A percentile compares a stretch with the other conserved stretches of the same genome.
phyloP scores from a whole-genome alignment of 768 basidiomycete species.

The Suillus hirtellus region DNA sequence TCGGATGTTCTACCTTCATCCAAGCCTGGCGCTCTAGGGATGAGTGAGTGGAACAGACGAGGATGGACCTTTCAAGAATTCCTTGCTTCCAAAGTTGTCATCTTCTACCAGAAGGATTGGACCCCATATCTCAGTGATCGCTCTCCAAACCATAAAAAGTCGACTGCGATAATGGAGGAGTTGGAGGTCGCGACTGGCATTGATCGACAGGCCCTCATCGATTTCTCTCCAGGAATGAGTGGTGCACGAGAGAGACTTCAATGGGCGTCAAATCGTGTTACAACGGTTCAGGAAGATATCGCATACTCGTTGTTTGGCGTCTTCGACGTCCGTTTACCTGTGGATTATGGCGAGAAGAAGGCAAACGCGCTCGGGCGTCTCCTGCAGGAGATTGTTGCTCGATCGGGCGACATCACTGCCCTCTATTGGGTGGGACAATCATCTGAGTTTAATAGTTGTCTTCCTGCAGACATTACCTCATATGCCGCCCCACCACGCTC shows the following conservation, averaged over 20 bases:
- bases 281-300: background rate
- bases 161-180: background rate
- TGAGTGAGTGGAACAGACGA: background rate
- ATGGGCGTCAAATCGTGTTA: background rate
- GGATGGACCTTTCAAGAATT: background rate
- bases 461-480: background rate
- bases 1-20: background rate
- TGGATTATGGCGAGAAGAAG: background rate
- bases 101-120: background rate
- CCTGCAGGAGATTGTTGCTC: background rate
- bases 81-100: background rate
- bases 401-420: background rate
- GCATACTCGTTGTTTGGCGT: background rate
- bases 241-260: background rate
- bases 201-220: background rate
- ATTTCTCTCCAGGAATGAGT: background rate
- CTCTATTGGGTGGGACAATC: background rate
- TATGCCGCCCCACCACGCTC: background rate
- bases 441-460: background rate
- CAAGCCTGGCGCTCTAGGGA: background rate
- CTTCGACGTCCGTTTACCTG: background rate
- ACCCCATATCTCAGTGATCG: background rate
- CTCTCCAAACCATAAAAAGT: background rate
- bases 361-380: background rate
- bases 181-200: background rate